A percentile compares a stretch with the other conserved stretches of the same genome.
Evolutionary conservation across 345 rosid species (phyloP).

Genomic region (Sapria himalayana): DNA sequence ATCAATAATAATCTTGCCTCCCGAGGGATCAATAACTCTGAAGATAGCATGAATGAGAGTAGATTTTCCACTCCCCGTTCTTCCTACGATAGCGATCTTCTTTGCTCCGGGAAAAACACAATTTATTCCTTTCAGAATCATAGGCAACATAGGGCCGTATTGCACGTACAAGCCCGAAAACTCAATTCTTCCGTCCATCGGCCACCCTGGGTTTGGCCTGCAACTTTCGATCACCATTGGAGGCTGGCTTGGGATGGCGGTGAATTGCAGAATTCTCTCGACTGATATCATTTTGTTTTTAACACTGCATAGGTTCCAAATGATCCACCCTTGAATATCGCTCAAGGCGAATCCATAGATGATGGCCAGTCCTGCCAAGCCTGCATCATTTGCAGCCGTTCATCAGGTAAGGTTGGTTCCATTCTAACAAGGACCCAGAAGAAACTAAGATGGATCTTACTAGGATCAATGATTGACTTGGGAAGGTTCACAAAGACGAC

Average conservation of each 20-base stretch:
- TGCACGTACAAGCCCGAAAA: constrained; percentile 28
- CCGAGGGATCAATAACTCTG: constrained; percentile 59
- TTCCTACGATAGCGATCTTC: constrained; percentile 75
- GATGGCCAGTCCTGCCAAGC: constrained; percentile 43
- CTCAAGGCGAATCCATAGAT: constrained; percentile 48
- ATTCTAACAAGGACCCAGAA: too few species aligned
- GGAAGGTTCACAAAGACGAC: constrained; percentile 56
- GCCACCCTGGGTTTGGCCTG: constrained; percentile 35
- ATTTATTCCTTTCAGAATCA: constrained; percentile 42
- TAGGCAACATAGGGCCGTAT: constrained; percentile 30
- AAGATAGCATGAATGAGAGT: constrained; percentile 72
- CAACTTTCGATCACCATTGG: constrained; percentile 21
- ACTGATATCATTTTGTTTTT: constrained; percentile 71
- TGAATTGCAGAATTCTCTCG: constrained; percentile 48
- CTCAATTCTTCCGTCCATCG: constrained; percentile 26
- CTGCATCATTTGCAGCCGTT: too few species aligned
- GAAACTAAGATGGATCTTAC: constrained; percentile 21
- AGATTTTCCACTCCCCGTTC: constrained; percentile 90
- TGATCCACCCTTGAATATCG: constrained; percentile 61
- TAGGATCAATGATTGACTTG: constrained; percentile 36
- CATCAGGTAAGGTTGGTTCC: too few species aligned
- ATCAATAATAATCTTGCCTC: constrained; percentile 55
- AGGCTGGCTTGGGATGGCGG: constrained; percentile 34
- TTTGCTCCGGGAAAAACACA: constrained; percentile 43
- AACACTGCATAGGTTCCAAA: constrained; percentile 58